Conservation (phyloP, 2,329 filamentous ascomycete genomes). For the Sphaerulina populicola region DNA sequence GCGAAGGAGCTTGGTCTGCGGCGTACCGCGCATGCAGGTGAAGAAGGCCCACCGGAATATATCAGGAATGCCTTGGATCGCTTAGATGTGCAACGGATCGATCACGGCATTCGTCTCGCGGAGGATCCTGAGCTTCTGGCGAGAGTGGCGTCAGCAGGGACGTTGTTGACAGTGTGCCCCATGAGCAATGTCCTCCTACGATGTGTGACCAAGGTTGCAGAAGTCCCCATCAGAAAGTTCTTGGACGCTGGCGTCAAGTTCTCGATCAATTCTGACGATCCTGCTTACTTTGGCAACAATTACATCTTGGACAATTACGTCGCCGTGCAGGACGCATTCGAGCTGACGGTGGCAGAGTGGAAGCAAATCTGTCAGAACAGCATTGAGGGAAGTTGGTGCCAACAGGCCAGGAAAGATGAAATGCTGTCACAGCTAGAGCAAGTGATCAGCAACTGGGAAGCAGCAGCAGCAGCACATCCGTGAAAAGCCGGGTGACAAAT, state of each 20-base stretch:
- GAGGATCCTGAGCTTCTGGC: slow-evolving; percentile 53
- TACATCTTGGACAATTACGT: slow-evolving; percentile 70
- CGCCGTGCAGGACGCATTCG: slow-evolving; percentile 64
- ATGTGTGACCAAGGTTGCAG: slow-evolving; percentile 46
- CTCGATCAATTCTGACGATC: slow-evolving; percentile 66
- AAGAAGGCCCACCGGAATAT: slow-evolving; percentile 62
- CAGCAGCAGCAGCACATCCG: background rate
- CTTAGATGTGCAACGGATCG: slow-evolving; percentile 58
- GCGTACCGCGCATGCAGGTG: slow-evolving; percentile 66
- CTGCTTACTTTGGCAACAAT: slow-evolving; percentile 46
- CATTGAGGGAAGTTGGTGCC: slow-evolving; percentile 64
- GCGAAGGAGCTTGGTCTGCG: slow-evolving; percentile 48
- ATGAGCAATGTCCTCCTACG: slow-evolving; percentile 60
- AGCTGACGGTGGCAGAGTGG: slow-evolving; percentile 58
- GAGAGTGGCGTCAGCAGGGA: slow-evolving; percentile 49
- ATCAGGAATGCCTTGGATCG: slow-evolving; percentile 56
- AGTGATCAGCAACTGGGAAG: slow-evolving; percentile 12
- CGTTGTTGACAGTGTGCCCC: slow-evolving; percentile 63
- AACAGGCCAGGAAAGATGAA: slow-evolving; percentile 52
- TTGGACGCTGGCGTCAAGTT: slow-evolving; percentile 58
- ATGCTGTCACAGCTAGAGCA: slow-evolving; percentile 37
- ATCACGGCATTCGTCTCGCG: slow-evolving; percentile 62
- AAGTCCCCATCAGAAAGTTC: slow-evolving; percentile 56
- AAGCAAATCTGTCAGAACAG: slow-evolving; percentile 52
- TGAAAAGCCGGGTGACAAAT: background rate